Conservation (phyloP, 306 rosid genomes). For the Vigna unguiculata region DNA sequence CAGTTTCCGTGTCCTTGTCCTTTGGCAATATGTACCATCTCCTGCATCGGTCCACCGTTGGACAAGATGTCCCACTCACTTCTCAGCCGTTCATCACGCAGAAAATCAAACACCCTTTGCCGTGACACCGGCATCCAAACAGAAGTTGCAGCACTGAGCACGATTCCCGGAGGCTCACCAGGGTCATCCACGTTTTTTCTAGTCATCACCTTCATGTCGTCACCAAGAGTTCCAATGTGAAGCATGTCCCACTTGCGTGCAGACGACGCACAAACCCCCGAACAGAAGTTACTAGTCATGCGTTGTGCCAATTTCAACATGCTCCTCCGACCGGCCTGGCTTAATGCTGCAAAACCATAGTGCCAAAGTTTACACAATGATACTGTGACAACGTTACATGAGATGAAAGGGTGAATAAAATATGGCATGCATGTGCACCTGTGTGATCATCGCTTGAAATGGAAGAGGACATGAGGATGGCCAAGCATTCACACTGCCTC, state of each 20-base stretch:
- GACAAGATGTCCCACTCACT: slow-evolving; percentile 90
- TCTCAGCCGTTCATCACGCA: slow-evolving; percentile 68
- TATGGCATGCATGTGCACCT: slow-evolving; percentile 9
- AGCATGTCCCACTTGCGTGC: slow-evolving; percentile 79
- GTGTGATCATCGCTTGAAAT: slow-evolving; percentile 63
- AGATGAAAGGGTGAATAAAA: not conserved
- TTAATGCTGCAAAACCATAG: slow-evolving; percentile 55
- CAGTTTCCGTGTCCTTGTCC: slow-evolving; percentile 71
- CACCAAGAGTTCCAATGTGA: slow-evolving; percentile 60
- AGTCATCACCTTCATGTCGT: slow-evolving; percentile 81
- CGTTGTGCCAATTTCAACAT: slow-evolving; percentile 91
- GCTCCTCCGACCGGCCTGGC: slow-evolving; percentile 69
- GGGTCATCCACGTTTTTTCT: slow-evolving; percentile 76
- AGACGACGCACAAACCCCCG: slow-evolving; percentile 77
- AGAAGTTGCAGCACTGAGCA: slow-evolving; percentile 89
- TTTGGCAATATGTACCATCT: slow-evolving; percentile 76
- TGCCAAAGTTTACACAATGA: slow-evolving; percentile 1
- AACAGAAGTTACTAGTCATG: slow-evolving; percentile 80
- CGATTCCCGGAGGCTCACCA: slow-evolving; percentile 86
- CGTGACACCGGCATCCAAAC: slow-evolving; percentile 81
- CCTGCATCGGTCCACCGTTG: slow-evolving; percentile 71
- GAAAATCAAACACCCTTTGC: slow-evolving; percentile 70
- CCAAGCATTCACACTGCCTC: slow-evolving; percentile 86
- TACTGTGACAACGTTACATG: slow-evolving; percentile 2
- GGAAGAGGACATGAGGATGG: slow-evolving; percentile 69